Percentiles rank a stretch among this genome's conserved stretches.
phyloP scores from a whole-genome alignment of 148 eudicot species.

The Vaccinium vitisidaea region DNA sequence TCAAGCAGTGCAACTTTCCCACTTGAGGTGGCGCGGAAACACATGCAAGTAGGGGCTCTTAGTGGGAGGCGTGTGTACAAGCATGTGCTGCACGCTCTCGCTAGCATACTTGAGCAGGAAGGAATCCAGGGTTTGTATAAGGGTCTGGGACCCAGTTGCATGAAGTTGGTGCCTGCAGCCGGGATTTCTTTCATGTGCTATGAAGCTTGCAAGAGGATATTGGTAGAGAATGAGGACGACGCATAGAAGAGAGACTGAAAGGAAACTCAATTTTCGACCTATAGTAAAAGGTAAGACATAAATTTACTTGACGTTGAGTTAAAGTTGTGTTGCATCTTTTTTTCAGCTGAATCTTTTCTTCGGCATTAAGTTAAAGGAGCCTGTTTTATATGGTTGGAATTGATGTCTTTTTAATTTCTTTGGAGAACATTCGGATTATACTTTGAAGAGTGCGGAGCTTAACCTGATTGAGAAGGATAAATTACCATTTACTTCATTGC shows the following conservation, averaged over 20 bases:
- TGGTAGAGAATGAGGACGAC: slow-evolving; percentile 71
- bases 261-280: not conserved
- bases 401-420: not conserved
- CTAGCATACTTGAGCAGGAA: slow-evolving; percentile 69
- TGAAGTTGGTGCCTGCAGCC: slow-evolving; percentile 94
- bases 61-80: slow-evolving; percentile 76
- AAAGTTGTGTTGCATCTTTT: not conserved
- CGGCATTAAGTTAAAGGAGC: not conserved
- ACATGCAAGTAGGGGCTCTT: slow-evolving; percentile 91
- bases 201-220: slow-evolving; percentile 91
- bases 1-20: slow-evolving; percentile 93
- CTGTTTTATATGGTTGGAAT: not conserved
- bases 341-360: not conserved
- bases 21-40: slow-evolving; percentile 94
- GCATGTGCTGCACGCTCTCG: slow-evolving; percentile 76
- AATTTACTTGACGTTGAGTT: not conserved
- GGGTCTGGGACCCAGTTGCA: slow-evolving; percentile 90
- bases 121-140: slow-evolving; percentile 74
- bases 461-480: not conserved
- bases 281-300: not conserved
- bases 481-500: too few species aligned
- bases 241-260: slow-evolving; percentile 29
- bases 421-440: not conserved
- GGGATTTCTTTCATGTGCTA: slow-evolving; percentile 99
- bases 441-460: not conserved